Base-by-base conservation (phyloP, 805 yeast species). In the Yarrowia keelungensis region DNA sequence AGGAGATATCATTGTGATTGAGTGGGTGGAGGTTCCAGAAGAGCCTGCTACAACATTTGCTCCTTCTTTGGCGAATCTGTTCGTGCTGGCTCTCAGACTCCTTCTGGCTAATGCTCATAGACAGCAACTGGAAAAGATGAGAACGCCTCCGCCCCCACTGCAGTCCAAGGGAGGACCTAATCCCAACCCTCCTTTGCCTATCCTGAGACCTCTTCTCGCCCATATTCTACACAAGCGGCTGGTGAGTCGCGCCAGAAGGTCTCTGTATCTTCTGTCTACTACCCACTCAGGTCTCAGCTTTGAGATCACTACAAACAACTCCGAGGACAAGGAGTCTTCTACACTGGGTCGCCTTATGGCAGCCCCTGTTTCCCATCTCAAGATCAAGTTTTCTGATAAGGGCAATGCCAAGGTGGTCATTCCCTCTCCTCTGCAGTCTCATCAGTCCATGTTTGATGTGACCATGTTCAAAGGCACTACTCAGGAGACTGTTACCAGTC, bases 1-100 rank as follows among this genome's bases (percentile, higher is more conserved):
- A 71, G 68, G 61, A 8, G 89, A 88, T 70, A 79, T 85, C 45
- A 79, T 93, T 45, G 97, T 90, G 75, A 83, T 93, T 62, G 95
- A 89, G 35, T 59, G 65, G 65, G 65, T 59, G 41, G 39, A 41
- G 16, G 65, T 59, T 3, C 65, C 65, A n/a, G 64, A 26, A n/a
- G 49, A 56, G 39, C 49, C 64, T 1, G 35, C 26, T 10, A 56
- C 64, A 8, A 56, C 64, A 2, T 56, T 56, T 26, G 45, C 49
- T 2, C 51, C 65, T 8, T 43, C 65, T 56, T 78, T 81, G 67
- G 91, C 93, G 5, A 86, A 86, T 67, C 79, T 84, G 38, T 81
- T 89, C 16, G 79, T 83, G 53, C 78, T 77, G 14, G 84, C 85
- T 61, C 77, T 90, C 32, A 86, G 88, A 71, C 76, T 89, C 38